Evolutionary conservation across 2,329 filamentous ascomycete genomes (phyloP).

Genomic region (Colletotrichum lindemuthianum): DNA sequence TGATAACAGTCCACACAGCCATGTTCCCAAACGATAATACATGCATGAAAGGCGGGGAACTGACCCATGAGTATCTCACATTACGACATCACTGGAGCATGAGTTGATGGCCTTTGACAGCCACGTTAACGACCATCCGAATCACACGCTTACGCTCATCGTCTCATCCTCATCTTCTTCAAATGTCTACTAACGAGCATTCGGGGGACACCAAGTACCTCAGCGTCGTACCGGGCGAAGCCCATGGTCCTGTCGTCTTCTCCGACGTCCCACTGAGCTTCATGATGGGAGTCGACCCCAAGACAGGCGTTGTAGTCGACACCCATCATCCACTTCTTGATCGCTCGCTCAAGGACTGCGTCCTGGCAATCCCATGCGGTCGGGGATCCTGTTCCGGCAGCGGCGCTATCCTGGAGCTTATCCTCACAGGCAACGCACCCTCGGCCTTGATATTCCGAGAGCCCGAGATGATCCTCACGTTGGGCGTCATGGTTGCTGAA

Average conservation of each 20-base stretch:
- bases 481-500: constrained; percentile 55
- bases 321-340: constrained; percentile 53
- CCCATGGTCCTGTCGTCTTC: background rate
- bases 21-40: too few species aligned
- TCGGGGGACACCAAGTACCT: background rate
- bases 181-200: background rate
- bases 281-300: constrained; percentile 47
- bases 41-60: too few species aligned
- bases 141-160: background rate
- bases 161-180: background rate
- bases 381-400: constrained; percentile 59
- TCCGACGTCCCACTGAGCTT: background rate
- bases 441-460: constrained; percentile 52
- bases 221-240: background rate
- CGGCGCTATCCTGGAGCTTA: constrained; percentile 54
- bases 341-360: constrained; percentile 40
- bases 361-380: constrained; percentile 56
- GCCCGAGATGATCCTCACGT: constrained; percentile 54
- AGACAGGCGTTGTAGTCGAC: constrained; percentile 54
- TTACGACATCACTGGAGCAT: too few species aligned
- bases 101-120: too few species aligned
- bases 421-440: constrained; percentile 51
- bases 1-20: too few species aligned
- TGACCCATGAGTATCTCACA: too few species aligned
- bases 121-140: background rate